phyloP scores from a whole-genome alignment of 768 basidiomycete genomes.

The Russula virescens region DNA sequence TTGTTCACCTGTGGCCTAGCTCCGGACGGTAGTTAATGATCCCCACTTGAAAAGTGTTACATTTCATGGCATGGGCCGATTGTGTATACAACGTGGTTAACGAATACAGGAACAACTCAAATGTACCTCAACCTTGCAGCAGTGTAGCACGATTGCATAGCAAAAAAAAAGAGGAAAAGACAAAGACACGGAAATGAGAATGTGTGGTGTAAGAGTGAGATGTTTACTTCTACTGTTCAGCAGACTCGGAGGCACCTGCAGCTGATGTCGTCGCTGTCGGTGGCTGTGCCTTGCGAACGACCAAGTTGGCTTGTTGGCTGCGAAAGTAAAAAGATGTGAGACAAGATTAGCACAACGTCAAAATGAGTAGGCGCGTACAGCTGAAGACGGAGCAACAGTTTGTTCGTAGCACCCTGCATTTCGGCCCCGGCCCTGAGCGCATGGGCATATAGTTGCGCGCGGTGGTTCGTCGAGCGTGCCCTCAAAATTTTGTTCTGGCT shows the following conservation, averaged over 20 bases:
- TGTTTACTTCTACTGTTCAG: conserved; percentile 7
- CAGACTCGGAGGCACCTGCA: conserved; percentile 8
- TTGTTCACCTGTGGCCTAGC: background rate
- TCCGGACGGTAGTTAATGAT: conserved; percentile 1
- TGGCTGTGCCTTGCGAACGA: conserved; percentile 59
- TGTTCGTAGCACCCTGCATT: conserved; percentile 68
- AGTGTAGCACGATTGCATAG: background rate
- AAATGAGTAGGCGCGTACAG: conserved; percentile 50
- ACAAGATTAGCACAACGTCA: background rate
- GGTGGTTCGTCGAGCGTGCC: conserved; percentile 73
- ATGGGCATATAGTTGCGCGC: conserved; percentile 68
- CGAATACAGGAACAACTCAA: background rate
- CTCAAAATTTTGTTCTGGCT: conserved; percentile 87
- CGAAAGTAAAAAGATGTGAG: background rate
- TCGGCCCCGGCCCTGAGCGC: conserved; percentile 69
- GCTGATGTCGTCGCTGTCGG: background rate
- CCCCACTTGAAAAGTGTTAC: conserved; percentile 1
- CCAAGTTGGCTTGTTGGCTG: conserved; percentile 77
- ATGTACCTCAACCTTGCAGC: conserved; percentile 13
- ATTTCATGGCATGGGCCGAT: background rate
- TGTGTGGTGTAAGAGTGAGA: background rate
- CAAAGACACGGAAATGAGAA: background rate
- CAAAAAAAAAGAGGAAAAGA: background rate
- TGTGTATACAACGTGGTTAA: conserved; percentile 11
- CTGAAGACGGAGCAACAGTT: conserved; percentile 75